These are phyloP conservation scores for Phlebopus sp. DNA, from an alignment of 1,284 basidiomycete genomes.

Conservation along the genomic window DNA sequence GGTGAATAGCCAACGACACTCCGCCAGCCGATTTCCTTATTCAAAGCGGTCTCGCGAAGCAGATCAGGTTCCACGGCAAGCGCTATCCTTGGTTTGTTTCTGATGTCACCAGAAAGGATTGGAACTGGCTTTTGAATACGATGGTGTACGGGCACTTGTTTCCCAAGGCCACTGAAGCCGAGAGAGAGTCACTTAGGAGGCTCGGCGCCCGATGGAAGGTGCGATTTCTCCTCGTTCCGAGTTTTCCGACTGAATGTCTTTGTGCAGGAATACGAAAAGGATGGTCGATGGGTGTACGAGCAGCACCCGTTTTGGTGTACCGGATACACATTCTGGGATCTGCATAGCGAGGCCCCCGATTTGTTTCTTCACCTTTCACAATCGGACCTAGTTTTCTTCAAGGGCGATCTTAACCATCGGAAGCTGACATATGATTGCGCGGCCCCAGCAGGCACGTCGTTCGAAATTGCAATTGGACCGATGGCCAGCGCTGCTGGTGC, in stretches of 20 bases:
- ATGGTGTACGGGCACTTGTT: conserved; percentile 90
- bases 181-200: conserved; percentile 78
- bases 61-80: conserved; percentile 93
- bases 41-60: conserved; percentile 83
- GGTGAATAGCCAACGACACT: conserved; percentile 7
- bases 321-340: conserved; percentile 93
- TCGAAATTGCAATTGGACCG: conserved; percentile 90
- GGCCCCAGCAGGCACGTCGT: conserved; percentile 87
- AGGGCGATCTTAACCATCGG: conserved; percentile 92
- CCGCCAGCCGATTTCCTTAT: conserved; percentile 80
- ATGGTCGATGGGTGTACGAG: conserved; percentile 94
- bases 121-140: conserved; percentile 90
- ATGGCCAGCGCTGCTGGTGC: conserved; percentile 89
- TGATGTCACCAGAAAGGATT: conserved; percentile 96
- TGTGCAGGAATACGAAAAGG: conserved; percentile 81
- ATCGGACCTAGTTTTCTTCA: conserved; percentile 94
- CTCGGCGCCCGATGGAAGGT: conserved; percentile 93
- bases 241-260: conserved; percentile 9
- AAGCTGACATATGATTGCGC: conserved; percentile 93
- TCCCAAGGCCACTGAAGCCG: conserved; percentile 74
- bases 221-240: conserved; percentile 7
- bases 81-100: conserved; percentile 92
- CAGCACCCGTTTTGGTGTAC: conserved; percentile 97
- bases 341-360: conserved; percentile 89
- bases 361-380: conserved; percentile 90